These are phyloP conservation scores for Backusella circina DNA, from an alignment of 192 early-diverging fungal species.

Conservation along the genomic window DNA sequence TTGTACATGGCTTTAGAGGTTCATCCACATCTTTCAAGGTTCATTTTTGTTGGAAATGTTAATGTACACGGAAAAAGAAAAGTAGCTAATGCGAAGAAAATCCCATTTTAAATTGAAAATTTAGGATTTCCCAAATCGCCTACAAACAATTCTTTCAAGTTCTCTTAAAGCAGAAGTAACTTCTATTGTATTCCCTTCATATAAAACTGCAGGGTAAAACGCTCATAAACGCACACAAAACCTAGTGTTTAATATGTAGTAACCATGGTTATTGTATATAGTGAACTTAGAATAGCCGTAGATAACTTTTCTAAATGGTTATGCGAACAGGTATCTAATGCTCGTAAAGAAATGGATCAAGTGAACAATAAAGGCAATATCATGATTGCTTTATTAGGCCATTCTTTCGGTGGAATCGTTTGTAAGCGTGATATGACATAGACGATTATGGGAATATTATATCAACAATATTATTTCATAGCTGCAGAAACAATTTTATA, in stretches of 20 bases:
- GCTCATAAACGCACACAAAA: background rate
- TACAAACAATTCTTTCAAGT: conserved; percentile 44
- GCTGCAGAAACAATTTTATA: conserved; percentile 47
- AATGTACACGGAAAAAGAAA: background rate
- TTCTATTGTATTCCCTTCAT: conserved; percentile 51
- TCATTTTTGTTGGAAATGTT: background rate
- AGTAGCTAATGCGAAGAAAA: background rate
- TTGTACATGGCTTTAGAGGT: conserved; percentile 58
- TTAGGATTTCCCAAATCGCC: conserved; percentile 50
- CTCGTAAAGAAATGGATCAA: conserved; percentile 18
- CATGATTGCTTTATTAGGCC: conserved; percentile 20
- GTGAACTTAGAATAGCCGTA: conserved; percentile 37
- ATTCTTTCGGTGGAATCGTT: conserved; percentile 62
- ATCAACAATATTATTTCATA: conserved; percentile 8
- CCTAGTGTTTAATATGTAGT: background rate
- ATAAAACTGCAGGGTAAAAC: conserved; percentile 50
- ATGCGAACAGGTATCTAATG: conserved; percentile 31
- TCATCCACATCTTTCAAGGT: conserved; percentile 47
- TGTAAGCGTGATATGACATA: conserved; percentile 32
- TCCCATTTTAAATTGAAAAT: conserved; percentile 2
- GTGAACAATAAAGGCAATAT: conserved; percentile 11
- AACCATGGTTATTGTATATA: background rate
- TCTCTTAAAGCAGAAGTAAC: conserved; percentile 39
- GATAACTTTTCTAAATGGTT: conserved; percentile 47
- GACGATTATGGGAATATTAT: background rate